Evolutionary conservation across 306 rosid species (phyloP), one percentile per base, ranked within the genome.

Genomic region (Prunus kanzakura): DNA sequence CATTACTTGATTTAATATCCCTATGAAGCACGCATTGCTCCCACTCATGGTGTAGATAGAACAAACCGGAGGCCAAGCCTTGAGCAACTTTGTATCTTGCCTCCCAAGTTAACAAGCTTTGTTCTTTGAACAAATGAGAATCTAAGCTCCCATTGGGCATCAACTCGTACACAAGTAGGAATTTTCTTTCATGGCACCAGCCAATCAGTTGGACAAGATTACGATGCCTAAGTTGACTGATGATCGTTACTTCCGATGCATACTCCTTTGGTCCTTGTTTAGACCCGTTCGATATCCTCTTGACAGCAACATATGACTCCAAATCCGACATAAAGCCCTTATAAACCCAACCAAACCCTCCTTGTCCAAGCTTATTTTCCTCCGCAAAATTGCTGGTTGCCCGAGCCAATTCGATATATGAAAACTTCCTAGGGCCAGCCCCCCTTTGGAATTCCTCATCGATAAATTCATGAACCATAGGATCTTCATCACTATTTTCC

Each of bases 1-100:
- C 58, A 30, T 85, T 85, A 50, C 86, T 79, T n/a, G 86, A 70
- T 52, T 80, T 77, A 6, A 82, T 86, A 74, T 82, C 81, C n/a
- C 77, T 76, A 4, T 85, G 84, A 2, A 85, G 55, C 43, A 72
- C 86, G 72, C 86, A 79, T n/a, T 11, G 52, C 4, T n/a, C 30
- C 16, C 51, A 66, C 4, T 13, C 50, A n/a, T 66, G 9, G 4
- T 66, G 71, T n/a, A 66, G 52, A 46, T 84, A 84, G 19, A 66
- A 6, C 70, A 84, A 45, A 9, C 76, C 88, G 0, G 63, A 81
- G 6, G 71, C 71, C 64, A 81, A 66, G 15, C 47, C 71, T 66
- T 66, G 47, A 20, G 12, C 30, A 66, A 41, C 43, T 66, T 12
- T 66, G 71, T n/a, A 66, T 66, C 71, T 43, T 4, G 3, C 30